Conservation (phyloP, 2,329 filamentous ascomycete genomes). For the Cladosporium sp. region DNA sequence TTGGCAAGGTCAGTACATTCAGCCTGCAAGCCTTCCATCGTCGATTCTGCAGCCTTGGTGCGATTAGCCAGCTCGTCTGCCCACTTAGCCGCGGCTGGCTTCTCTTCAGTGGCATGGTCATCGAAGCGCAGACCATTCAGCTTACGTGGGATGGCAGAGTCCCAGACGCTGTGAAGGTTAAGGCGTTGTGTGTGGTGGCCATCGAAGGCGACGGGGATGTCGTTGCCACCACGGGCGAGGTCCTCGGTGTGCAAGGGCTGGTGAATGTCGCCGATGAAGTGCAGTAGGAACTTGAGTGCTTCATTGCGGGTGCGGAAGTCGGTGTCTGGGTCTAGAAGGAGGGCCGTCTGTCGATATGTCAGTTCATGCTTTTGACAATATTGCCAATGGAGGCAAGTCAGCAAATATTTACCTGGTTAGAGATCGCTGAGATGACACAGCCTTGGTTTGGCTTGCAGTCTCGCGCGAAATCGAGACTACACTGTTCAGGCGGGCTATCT, state of each 20-base stretch:
- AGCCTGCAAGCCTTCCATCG: background rate
- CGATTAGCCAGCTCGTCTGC: background rate
- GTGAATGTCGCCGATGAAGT: conserved; percentile 58
- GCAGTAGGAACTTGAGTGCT: conserved; percentile 48
- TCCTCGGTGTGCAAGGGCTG: conserved; percentile 59
- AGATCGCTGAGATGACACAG: conserved; percentile 50
- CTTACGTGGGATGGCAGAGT: conserved; percentile 5
- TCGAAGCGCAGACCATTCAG: conserved; percentile 7
- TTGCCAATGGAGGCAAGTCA: too few relatives aligned
- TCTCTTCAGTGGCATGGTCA: conserved; percentile 5
- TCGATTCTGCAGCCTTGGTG: background rate
- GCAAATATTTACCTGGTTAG: conserved; percentile 23
- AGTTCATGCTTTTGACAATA: too few relatives aligned
- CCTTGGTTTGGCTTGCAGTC: conserved; percentile 46
- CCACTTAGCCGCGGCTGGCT: conserved; percentile 3
- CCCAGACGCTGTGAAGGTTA: conserved; percentile 42
- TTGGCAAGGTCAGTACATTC: conserved; percentile 4
- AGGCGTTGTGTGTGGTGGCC: conserved; percentile 27
- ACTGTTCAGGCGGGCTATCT: conserved; percentile 41
- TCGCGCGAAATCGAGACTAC: conserved; percentile 46
- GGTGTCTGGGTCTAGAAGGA: conserved; percentile 27
- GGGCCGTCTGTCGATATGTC: conserved; percentile 40
- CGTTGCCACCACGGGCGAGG: conserved; percentile 40
- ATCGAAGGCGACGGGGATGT: conserved; percentile 41
- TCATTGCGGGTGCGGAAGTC: conserved; percentile 32